Conservation (phyloP, 257 asterid species). For the Eucommia ulmoides region DNA sequence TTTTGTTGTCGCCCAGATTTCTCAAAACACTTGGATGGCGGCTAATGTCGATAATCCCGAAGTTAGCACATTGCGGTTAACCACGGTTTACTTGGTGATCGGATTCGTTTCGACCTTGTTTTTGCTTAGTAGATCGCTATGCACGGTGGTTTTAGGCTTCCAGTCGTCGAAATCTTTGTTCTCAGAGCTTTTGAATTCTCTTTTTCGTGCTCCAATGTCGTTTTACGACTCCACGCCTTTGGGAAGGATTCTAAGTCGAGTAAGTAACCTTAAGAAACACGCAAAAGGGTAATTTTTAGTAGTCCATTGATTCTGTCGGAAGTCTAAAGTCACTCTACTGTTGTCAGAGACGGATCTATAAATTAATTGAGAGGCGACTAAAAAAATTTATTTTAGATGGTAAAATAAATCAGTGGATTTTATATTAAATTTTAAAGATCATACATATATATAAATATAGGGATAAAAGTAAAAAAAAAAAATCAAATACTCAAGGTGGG, state of each 20-base stretch:
- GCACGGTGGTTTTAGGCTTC: background rate
- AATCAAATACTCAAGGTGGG: no score
- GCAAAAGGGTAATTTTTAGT: no score
- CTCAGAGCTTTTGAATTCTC: background rate
- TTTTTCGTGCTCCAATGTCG: background rate
- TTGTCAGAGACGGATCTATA: no score
- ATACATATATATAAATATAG: no score
- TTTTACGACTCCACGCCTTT: background rate
- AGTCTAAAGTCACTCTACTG: background rate
- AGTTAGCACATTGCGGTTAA: background rate
- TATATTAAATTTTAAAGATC: no score
- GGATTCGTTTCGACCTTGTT: background rate
- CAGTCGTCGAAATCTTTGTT: background rate
- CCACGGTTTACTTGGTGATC: background rate
- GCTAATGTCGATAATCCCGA: background rate
- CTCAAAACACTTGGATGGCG: background rate
- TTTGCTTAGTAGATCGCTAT: background rate
- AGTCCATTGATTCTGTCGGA: no score
- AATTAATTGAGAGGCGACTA: no score
- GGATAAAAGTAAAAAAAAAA: no score
- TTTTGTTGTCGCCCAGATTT: background rate
- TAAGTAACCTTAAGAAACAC: background rate
- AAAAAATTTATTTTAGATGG: no score
- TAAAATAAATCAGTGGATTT: no score
- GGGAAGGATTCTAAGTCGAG: background rate